Conservation (phyloP, 495 filamentous ascomycete species). For the Xanthoparmelia taractica region DNA sequence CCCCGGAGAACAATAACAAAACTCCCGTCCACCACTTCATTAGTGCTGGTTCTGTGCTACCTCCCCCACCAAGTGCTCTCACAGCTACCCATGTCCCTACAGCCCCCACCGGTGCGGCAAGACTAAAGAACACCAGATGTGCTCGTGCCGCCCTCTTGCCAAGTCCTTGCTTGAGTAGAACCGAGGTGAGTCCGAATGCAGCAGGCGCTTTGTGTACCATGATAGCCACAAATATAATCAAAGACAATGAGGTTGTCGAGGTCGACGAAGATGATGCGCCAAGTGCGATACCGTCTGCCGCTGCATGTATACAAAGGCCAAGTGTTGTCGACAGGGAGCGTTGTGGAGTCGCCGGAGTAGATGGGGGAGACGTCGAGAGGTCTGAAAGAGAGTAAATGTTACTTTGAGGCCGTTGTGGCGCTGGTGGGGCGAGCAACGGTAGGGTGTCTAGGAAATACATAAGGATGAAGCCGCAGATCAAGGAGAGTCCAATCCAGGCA, state of each 20-base stretch:
- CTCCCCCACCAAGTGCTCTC: constrained; percentile 55
- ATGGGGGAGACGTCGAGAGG: constrained; percentile 27
- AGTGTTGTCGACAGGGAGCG: constrained; percentile 67
- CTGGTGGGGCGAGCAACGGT: constrained; percentile 57
- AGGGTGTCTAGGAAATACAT: constrained; percentile 96
- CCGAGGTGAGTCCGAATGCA: constrained; percentile 85
- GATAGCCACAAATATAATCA: constrained; percentile 91
- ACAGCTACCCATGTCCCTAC: constrained; percentile 74
- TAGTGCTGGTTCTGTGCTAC: constrained; percentile 30
- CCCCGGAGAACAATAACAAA: constrained; percentile 81
- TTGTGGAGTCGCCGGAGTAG: constrained; percentile 28
- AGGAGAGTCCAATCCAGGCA: constrained; percentile 73
- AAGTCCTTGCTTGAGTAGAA: constrained; percentile 80
- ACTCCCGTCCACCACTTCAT: constrained; percentile 87
- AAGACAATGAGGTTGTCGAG: constrained; percentile 61
- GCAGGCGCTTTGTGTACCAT: constrained; percentile 97
- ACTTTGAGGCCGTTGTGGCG: constrained; percentile 39
- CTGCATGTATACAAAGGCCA: constrained; percentile 91
- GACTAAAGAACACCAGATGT: constrained; percentile 82
- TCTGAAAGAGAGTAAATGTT: constrained; percentile 30
- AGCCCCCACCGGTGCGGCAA: constrained; percentile 84
- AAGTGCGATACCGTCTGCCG: constrained; percentile 93
- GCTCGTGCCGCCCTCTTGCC: constrained; percentile 76
- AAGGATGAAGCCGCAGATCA: constrained; percentile 83
- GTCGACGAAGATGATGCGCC: constrained; percentile 69